Conservation (phyloP, 306 rosid species). For the Adenanthera pavonina region DNA sequence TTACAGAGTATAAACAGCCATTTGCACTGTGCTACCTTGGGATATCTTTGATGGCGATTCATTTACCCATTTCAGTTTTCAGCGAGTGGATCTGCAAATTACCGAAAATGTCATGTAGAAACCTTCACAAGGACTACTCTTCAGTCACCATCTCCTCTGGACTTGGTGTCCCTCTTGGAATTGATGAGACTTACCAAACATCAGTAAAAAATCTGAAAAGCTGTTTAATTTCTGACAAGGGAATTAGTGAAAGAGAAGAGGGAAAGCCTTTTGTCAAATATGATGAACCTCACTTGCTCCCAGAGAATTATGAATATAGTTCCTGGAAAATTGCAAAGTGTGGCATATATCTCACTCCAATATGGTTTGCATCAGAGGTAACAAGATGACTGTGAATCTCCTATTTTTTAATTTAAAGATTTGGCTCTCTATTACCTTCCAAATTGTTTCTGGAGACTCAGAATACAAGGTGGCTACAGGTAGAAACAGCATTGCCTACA, state of each 20-base stretch:
- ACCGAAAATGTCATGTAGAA: slow-evolving; percentile 32
- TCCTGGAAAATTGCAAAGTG: slow-evolving; percentile 65
- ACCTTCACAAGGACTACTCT: slow-evolving; percentile 30
- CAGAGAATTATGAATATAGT: slow-evolving; percentile 34
- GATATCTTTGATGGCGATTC: slow-evolving; percentile 64
- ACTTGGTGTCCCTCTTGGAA: slow-evolving; percentile 43
- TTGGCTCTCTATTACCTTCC: background rate
- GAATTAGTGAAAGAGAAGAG: slow-evolving; percentile 61
- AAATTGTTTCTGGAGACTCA: background rate
- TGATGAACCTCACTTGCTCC: slow-evolving; percentile 47
- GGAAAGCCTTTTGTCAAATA: slow-evolving; percentile 45
- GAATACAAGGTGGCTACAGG: background rate
- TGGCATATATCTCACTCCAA: slow-evolving; percentile 66
- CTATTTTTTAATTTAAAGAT: background rate
- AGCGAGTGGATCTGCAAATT: slow-evolving; percentile 55
- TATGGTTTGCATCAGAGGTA: slow-evolving; percentile 85
- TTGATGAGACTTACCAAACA: slow-evolving; percentile 36
- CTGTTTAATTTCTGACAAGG: slow-evolving; percentile 50
- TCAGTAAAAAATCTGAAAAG: slow-evolving; percentile 33
- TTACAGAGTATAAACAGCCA: slow-evolving; percentile 68
- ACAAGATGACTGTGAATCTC: slow-evolving; percentile 9
- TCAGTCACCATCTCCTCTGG: slow-evolving; percentile 35
- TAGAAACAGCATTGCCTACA: background rate
- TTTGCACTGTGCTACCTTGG: slow-evolving; percentile 77
- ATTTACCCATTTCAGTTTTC: slow-evolving; percentile 62